Evolutionary conservation across 768 basidiomycete genomes (phyloP).

Genomic region (Ephemerocybe angulata): DNA sequence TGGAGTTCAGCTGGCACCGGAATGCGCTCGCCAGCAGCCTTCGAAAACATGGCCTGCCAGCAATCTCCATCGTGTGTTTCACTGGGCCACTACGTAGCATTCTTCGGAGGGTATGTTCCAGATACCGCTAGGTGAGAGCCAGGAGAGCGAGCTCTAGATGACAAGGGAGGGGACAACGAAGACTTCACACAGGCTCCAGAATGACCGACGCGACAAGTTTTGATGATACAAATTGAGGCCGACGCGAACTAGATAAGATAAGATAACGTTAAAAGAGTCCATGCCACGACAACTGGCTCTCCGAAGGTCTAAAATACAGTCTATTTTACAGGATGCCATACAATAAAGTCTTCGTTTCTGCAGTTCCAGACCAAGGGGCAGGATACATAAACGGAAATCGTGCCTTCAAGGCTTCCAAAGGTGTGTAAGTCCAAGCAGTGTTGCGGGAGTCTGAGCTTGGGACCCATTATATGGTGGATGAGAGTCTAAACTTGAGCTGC

Average conservation of each 20-base stretch:
- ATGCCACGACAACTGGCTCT: not conserved
- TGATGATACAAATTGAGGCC: too few species aligned
- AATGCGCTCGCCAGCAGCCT: not conserved
- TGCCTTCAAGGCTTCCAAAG: not conserved
- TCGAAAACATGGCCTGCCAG: not conserved
- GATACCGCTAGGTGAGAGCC: too few species aligned
- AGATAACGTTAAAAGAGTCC: not conserved
- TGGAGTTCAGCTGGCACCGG: not conserved
- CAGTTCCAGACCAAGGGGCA: not conserved
- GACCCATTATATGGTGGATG: not conserved
- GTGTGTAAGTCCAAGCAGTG: conserved; percentile 24
- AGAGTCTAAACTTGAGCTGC: too few species aligned
- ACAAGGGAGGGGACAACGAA: too few species aligned
- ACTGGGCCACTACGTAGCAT: too few species aligned
- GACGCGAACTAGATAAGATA: too few species aligned
- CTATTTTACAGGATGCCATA: too few species aligned
- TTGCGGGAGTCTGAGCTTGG: conserved; percentile 28
- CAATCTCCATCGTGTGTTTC: not conserved
- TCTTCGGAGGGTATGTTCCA: too few species aligned
- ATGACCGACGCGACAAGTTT: too few species aligned
- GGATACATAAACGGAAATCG: not conserved
- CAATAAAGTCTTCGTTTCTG: not conserved
- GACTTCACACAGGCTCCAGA: too few species aligned
- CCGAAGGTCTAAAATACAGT: too few species aligned
- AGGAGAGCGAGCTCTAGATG: too few species aligned